These are phyloP conservation scores for Penicillium sclerotiorum DNA, from an alignment of 2,329 filamentous ascomycete genomes.

Conservation along the genomic window DNA sequence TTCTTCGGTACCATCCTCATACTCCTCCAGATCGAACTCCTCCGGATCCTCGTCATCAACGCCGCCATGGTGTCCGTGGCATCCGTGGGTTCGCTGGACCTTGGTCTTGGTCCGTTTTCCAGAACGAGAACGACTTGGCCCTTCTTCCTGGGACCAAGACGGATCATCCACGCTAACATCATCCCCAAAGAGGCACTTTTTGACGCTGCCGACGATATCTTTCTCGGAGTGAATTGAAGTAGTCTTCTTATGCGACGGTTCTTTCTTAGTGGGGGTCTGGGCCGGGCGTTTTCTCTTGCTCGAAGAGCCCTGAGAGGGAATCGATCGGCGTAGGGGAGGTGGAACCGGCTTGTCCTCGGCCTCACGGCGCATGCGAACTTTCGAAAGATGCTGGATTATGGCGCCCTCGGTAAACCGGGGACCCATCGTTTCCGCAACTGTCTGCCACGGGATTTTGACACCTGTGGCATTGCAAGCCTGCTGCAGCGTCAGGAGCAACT, in stretches of 20 bases:
- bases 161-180: not conserved
- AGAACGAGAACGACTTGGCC: not conserved
- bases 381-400: conserved; percentile 51
- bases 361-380: conserved; percentile 43
- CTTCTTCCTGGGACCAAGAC: not conserved
- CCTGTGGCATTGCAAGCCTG: conserved; percentile 41
- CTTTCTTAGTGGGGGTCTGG: not conserved
- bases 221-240: no score
- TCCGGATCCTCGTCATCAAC: no score
- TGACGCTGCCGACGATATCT: no score
- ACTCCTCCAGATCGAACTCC: no score
- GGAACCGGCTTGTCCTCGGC: conserved; percentile 39
- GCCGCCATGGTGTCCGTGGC: no score
- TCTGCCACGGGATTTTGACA: conserved; percentile 47
- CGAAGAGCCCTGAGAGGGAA: not conserved
- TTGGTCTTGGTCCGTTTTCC: not conserved
- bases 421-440: conserved; percentile 44
- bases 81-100: no score
- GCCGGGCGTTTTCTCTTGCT: not conserved
- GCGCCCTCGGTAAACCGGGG: conserved; percentile 46
- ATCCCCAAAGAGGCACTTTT: no score
- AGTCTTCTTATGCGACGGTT: not conserved
- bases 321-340: conserved; percentile 40
- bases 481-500: conserved; percentile 46
- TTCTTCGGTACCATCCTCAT: no score